Evolutionary conservation across 805 yeast genomes (phyloP).

Genomic region (Teunomyces kruisii): DNA sequence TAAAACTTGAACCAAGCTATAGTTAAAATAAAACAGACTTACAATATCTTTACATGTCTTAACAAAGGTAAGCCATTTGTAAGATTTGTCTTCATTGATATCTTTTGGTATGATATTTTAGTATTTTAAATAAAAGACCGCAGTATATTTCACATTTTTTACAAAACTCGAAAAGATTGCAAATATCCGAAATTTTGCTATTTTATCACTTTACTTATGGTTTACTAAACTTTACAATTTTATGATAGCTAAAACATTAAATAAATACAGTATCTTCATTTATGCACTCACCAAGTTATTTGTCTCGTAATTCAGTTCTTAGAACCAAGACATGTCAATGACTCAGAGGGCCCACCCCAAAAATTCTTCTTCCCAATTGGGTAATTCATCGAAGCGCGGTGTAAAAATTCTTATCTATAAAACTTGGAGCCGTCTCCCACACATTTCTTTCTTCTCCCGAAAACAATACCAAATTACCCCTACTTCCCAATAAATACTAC

Average conservation of each 20-base stretch:
- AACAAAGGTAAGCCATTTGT: neutral
- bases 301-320: too few relatives aligned
- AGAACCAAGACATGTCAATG: neutral
- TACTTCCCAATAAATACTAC: too few relatives aligned
- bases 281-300: too few relatives aligned
- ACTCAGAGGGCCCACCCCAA: neutral
- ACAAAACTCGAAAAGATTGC: neutral
- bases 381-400: constrained; percentile 4
- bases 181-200: too few relatives aligned
- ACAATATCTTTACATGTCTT: neutral
- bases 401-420: constrained; percentile 3
- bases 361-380: neutral
- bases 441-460: neutral
- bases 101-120: too few relatives aligned
- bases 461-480: neutral
- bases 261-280: too few relatives aligned
- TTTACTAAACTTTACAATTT: too few relatives aligned
- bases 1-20: constrained; percentile 35
- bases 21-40: neutral
- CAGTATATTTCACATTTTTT: too few relatives aligned
- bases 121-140: too few relatives aligned
- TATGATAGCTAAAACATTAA: too few relatives aligned
- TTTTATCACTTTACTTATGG: too few relatives aligned
- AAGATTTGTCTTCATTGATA: too few relatives aligned
- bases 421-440: neutral